Base-by-base conservation (phyloP, 345 rosid species). In the Chamaenerion angustifolium region DNA sequence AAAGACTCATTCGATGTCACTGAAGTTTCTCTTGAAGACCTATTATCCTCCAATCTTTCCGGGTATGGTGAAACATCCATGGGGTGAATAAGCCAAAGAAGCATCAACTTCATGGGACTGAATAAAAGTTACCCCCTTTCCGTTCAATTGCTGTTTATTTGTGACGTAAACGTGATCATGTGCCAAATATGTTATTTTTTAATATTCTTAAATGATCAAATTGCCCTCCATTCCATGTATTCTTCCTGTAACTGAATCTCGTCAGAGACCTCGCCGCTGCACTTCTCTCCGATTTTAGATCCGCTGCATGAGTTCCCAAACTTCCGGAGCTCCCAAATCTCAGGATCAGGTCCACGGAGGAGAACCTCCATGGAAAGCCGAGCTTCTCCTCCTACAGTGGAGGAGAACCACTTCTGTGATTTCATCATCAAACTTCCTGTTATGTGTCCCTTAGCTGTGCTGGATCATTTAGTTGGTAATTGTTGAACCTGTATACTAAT, bases 11-110 rank as follows among this genome's bases (percentile, higher is more conserved):
- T 82, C 18, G 98, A 77, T 47, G 71, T 68, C 52, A 72, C 70
- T 57, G 94, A 75, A 52, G 67, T 59, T 71, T 76, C 86, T 66
- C 75, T 68, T 40, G 72, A 69, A 48, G 56, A 51, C 41, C 50
- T 58, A 55, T 69, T 43, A 48, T 69, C 76, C 47, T 72, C 57
- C 44, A 67, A 23, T 42, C 68, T 56, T 63, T 75, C 84, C 62
- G 47, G 81, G 57, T 77, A 85, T 0, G 95, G 82, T 19, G 99
- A 88, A 48, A 70, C 54, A 71, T 93, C 96, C 99, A 88, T 82
- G 6, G 87, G n/a, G 95, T 41, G 90, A 82, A 75, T 60, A 80
- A 40, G 93, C 59, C 42, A 75, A 94, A 16, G 71, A 54, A 68
- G 64, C 73, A 64, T 88, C 94, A 16, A 56, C 64, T 44, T 57